Base-by-base conservation (phyloP, 495 filamentous ascomycete species). In the Pseudevernia furfuracea region DNA sequence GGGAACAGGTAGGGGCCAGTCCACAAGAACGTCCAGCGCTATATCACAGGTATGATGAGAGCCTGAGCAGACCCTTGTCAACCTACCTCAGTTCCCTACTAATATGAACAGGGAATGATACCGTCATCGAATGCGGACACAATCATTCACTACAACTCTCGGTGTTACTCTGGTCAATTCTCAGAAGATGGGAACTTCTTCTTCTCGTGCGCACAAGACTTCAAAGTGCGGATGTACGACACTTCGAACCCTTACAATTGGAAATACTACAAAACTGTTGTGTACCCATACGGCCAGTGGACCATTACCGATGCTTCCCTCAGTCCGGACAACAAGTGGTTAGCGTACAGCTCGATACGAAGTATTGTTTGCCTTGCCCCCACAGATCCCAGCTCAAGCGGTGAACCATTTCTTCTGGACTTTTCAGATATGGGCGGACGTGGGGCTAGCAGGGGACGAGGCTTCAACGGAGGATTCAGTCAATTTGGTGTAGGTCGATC, bases 121-220 rank as follows among this genome's bases (percentile, higher is more conserved):
- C 94, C 94, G 6, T 82, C 82, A 4, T 88, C 88, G 1, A 82
- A 82, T 14, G 86, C 93, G 1, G 92, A 97, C 70, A 90, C 88
- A 69, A 88, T 96, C 67, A 89, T 97, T 58, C 87, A 96, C 64
- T 94, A 90, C 69, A 82, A 90, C 60, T 81, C 85, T 19, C 85
- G 89, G 57, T 92, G 92, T 61, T 97, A 96, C 72, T 96, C 91
- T 19, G 94, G 94, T 8, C 94, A 98, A 73, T 98, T 97, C 72
- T 96, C 90, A 0, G 88, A 93, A 61, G 94, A 98, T 68, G 94
- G 94, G 9, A 96, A 96, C 76, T 97, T 97, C 77, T 98, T 96
- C 75, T 98, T 96, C 73, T 87, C 87, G n/a, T 93, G 89, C 68
- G 87, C 86, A 30, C 92, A 97, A 73, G 92, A 98, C 72, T 96